Conservation (phyloP, 2,329 filamentous ascomycete species). For the Fusarium tricinctum region DNA sequence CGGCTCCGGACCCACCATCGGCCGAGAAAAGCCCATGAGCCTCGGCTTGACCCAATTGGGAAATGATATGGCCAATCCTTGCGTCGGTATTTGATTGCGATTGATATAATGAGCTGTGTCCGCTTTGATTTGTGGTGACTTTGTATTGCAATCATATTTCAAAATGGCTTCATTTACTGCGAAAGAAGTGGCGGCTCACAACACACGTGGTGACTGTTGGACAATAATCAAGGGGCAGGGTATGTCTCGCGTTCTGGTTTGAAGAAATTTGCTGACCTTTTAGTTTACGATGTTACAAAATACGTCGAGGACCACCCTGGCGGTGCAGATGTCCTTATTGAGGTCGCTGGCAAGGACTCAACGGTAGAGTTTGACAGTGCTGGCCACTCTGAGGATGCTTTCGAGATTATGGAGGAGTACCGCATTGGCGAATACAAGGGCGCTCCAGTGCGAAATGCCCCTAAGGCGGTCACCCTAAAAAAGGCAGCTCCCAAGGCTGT, state of each 20-base stretch:
- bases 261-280: constrained; percentile 4
- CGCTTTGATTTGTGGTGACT: neutral
- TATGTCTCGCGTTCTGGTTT: constrained; percentile 50
- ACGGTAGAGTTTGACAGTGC: constrained; percentile 87
- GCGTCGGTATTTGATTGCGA: constrained; percentile 21
- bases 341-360: constrained; percentile 82
- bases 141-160: neutral
- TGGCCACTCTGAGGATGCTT: constrained; percentile 78
- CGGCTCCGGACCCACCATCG: constrained; percentile 40
- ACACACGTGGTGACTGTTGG: constrained; percentile 64
- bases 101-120: constrained; percentile 18
- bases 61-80: constrained; percentile 11
- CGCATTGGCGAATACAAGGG: constrained; percentile 57
- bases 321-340: constrained; percentile 82
- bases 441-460: constrained; percentile 26
- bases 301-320: constrained; percentile 75
- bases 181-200: constrained; percentile 65
- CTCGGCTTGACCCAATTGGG: constrained; percentile 30
- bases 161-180: constrained; percentile 47
- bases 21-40: constrained; percentile 43
- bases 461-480: constrained; percentile 30
- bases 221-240: constrained; percentile 69
- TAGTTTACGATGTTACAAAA: constrained; percentile 71
- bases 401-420: constrained; percentile 58
- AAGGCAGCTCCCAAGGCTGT: constrained; percentile 36